These are phyloP conservation scores for Canavalia gladiata DNA, from an alignment of 306 rosid genomes.

Conservation along the genomic window DNA sequence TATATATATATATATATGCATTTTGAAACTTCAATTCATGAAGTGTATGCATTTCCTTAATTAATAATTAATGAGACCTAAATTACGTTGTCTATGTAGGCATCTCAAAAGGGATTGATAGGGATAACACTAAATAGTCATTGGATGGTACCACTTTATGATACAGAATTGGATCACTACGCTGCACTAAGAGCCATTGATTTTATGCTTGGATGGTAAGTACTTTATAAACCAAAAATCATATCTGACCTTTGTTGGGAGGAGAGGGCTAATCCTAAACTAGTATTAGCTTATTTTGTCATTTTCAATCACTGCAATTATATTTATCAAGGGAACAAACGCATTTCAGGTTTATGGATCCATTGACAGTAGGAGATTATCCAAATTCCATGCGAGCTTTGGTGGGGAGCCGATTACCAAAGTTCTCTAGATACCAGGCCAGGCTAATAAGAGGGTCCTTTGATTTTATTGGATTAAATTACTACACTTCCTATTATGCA, in stretches of 20 bases:
- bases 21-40: background rate
- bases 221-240: background rate
- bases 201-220: constrained; percentile 55
- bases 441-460: constrained; percentile 43
- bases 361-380: constrained; percentile 43
- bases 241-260: background rate
- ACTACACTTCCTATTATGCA: constrained; percentile 44
- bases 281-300: background rate
- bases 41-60: background rate
- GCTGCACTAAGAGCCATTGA: constrained; percentile 60
- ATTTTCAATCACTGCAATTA: background rate
- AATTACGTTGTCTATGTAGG: constrained; percentile 2
- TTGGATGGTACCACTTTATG: constrained; percentile 55
- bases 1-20: background rate
- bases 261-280: background rate
- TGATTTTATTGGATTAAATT: constrained; percentile 51
- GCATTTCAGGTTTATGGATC: constrained; percentile 46
- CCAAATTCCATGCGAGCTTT: constrained; percentile 44
- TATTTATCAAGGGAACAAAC: background rate
- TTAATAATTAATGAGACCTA: background rate
- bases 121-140: constrained; percentile 50
- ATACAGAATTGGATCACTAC: constrained; percentile 28
- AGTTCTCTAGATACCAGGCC: constrained; percentile 33
- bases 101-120: constrained; percentile 57
- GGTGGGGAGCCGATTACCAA: constrained; percentile 44